A percentile compares a stretch with the other conserved stretches of the same genome.
phyloP scores from a whole-genome alignment of 257 asterid genomes.

The Henckelia pumila region DNA sequence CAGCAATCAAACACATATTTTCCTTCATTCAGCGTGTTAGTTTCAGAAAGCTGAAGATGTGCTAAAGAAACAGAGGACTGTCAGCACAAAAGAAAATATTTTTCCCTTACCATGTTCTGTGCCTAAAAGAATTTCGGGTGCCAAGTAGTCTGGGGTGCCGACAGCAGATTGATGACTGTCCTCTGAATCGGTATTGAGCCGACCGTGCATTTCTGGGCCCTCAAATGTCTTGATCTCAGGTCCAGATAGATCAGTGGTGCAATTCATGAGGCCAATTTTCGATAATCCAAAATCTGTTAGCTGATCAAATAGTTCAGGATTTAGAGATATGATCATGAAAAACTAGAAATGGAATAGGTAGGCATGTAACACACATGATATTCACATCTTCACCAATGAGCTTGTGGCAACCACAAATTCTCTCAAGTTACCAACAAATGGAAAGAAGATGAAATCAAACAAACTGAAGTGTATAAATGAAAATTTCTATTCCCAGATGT shows the following conservation, averaged over 20 bases:
- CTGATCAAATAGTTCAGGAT: conserved; percentile 44
- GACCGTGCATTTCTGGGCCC: conserved; percentile 39
- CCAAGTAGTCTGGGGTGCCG: conserved; percentile 44
- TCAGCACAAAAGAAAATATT: background rate
- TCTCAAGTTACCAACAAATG: too few species aligned
- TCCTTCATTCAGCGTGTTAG: background rate
- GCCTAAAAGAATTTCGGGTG: conserved; percentile 91
- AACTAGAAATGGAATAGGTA: conserved; percentile 7
- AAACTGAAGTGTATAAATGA: too few species aligned
- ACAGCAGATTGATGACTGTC: conserved; percentile 70
- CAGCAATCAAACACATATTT: conserved; percentile 24
- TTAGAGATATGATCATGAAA: conserved; percentile 30
- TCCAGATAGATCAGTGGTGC: conserved; percentile 73
- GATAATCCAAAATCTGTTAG: conserved; percentile 98
- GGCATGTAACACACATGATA: background rate
- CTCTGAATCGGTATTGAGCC: conserved; percentile 39
- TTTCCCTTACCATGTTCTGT: conserved; percentile 75
- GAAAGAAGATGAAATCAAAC: too few species aligned
- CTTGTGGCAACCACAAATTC: background rate
- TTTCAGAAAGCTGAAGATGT: conserved; percentile 14
- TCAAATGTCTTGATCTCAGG: conserved; percentile 41
- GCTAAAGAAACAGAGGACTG: conserved; percentile 28
- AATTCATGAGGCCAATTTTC: conserved; percentile 92
- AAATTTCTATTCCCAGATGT: too few species aligned
- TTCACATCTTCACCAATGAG: conserved; percentile 11